Base-by-base conservation (phyloP, 371 early-diverging fungal genomes). In the Mortierella sp. region DNA sequence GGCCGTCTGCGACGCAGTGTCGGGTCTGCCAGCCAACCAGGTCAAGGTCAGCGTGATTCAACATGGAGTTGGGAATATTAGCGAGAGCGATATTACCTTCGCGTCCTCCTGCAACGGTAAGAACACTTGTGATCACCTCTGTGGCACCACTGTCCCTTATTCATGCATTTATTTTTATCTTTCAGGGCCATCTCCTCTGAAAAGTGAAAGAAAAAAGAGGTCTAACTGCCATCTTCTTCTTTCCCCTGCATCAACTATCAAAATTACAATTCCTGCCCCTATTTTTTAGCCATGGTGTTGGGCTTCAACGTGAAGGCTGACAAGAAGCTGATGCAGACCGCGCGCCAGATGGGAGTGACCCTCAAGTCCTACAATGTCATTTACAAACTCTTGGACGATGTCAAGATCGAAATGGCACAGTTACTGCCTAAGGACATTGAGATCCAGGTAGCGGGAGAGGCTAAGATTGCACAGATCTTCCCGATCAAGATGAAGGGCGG, bases 281-380 rank as follows among this genome's bases (percentile, higher is more conserved):
- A 42, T 42, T 16, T 9, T 13, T 34, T 75, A 93, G 95, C 79
- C 87, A 90, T 90, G 84, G 89, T 99, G 16, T 88, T 98, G 24
- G 94, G 97, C 13, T 99, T 98, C 89, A 98, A 97, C 77, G 94
- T 97, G 65, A 96, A 96, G 80, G 91, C 92, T 0, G 96, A 95
- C 81, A 96, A 95, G 79, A 93, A 93, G 82, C 93, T 95, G 13
- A 89, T 89, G 74, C 88, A 89, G 16, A 88, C 90, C 13, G 98
- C 98, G 2, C 88, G 90, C 57, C 84, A 89, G 74, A 88, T 90
- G 48, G 91, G 91, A 13, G 96, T 98, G 21, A 81, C 84, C 0
- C 89, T 99, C 42, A 89, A 92, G 75, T 85, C 92, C 2, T 94
- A 95, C 81, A 93, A 93, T 6, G 92, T 99, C 70, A 98, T 99